Base-by-base conservation (phyloP, 1,139 yeast species). In the Arxiozyma slooffiae region DNA sequence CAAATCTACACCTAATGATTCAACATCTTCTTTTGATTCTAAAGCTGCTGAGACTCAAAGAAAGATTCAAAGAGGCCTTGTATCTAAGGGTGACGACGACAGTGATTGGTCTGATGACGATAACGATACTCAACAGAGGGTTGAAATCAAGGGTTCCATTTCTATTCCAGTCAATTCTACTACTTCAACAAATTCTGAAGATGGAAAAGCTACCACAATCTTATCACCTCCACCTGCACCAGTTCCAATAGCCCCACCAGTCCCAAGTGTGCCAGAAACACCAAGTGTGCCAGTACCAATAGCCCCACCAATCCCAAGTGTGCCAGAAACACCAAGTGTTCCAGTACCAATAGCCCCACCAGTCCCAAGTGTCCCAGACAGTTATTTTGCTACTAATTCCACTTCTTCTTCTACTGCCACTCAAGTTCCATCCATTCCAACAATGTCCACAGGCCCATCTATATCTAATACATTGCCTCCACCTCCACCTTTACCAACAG, bases 21-120 rank as follows among this genome's bases (percentile, higher is more conserved):
- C 62, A 4, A 57, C 69, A 2, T 41, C 53, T 4, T 47, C 56
- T 4, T 67, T 78, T 53, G 85, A 81, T 60, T 70, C 78, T 0
- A 71, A 73, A 54, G 80, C 80, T 54, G 80, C 80, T 54, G 82
- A 78, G 48, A 80, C 78, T 2, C 88, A 82, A 64, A 72, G 88
- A 62, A 79, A 74, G 21, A 75, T 82, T 7, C 88, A 82, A 64
- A 71, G 85, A 63, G 87, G 88, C 4, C 62, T 75, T 46, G 56
- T 52, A 46, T 55, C 53, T 38, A 60, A 55, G 41, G 77, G 73
- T 50, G 64, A 61, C n/a, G 76, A 74, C 50, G 84, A 77, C 56
- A 52, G 49, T 38, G 80, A 80, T 53, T 80, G 79, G 59, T 77
- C 76, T 7, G 86, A 79, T 44, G 80, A 76, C 2, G 80, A 78